phyloP scores from a whole-genome alignment of 1,284 basidiomycete species.

The Pseudozyma sp. region DNA sequence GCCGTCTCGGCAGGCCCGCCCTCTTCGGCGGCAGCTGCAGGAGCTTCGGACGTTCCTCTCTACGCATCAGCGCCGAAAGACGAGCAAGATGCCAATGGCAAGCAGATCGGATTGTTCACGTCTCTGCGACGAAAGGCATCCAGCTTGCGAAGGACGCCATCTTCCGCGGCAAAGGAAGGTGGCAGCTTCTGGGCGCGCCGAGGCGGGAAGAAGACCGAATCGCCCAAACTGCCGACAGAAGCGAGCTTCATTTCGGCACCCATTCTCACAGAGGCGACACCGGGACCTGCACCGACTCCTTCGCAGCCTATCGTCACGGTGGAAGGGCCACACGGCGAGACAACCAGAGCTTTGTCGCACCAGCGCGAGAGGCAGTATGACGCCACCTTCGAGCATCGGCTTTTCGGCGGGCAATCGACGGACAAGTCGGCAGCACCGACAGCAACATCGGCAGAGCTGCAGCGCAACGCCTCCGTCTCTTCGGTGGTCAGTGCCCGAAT shows the following conservation, averaged over 20 bases:
- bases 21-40: conserved; percentile 1
- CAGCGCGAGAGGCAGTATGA: conserved; percentile 14
- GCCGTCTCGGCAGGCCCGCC: conserved; percentile 9
- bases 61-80: neutral
- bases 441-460: conserved; percentile 16
- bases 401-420: conserved; percentile 16
- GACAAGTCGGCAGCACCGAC: conserved; percentile 2
- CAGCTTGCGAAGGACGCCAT: conserved; percentile 32
- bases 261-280: conserved; percentile 23
- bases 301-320: conserved; percentile 19
- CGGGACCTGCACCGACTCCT: conserved; percentile 17
- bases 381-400: conserved; percentile 34
- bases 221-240: conserved; percentile 30
- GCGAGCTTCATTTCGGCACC: conserved; percentile 44
- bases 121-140: conserved; percentile 54
- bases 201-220: conserved; percentile 23
- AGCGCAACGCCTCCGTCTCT: conserved; percentile 36
- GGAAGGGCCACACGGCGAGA: conserved; percentile 6
- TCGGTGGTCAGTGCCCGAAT: conserved; percentile 38
- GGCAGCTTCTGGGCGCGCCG: conserved; percentile 33
- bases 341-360: neutral
- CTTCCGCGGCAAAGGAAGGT: conserved; percentile 19
- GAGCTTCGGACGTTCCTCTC: conserved; percentile 8
- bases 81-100: conserved; percentile 22
- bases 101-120: conserved; percentile 48